These are phyloP conservation scores for Pascua guehoae DNA, from an alignment of 1,284 basidiomycete genomes.

Conservation along the genomic window DNA sequence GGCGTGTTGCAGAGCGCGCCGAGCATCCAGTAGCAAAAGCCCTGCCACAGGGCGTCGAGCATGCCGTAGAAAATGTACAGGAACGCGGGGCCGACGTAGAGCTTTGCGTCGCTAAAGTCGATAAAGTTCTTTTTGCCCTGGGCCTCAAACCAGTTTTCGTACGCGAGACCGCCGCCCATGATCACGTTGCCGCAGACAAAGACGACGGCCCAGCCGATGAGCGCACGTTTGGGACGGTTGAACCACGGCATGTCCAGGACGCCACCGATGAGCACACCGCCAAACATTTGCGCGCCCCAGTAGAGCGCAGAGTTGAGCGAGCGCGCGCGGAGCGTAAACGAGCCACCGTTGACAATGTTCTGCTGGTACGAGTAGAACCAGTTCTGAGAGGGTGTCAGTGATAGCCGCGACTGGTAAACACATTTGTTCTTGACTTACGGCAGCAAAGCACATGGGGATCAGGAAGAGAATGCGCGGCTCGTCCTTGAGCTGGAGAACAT, in stretches of 20 bases:
- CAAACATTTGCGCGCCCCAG: constrained; percentile 41
- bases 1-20: constrained; percentile 25
- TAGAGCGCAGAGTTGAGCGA: constrained; percentile 48
- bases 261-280: constrained; percentile 29
- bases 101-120: constrained; percentile 14
- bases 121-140: constrained; percentile 12
- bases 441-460: constrained; percentile 21
- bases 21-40: constrained; percentile 34
- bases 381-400: constrained; percentile 1
- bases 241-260: constrained; percentile 23
- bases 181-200: constrained; percentile 24
- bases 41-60: constrained; percentile 42
- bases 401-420: neutral
- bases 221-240: constrained; percentile 19
- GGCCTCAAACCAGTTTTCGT: constrained; percentile 14
- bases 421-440: neutral
- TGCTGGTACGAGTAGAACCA: constrained; percentile 30
- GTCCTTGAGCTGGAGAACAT: constrained; percentile 17
- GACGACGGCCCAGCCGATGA: constrained; percentile 24
- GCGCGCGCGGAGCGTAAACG: constrained; percentile 39
- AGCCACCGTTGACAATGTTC: constrained; percentile 32
- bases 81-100: constrained; percentile 25
- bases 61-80: constrained; percentile 41
- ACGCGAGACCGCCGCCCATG: constrained; percentile 26
- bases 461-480: constrained; percentile 25